Base-by-base conservation (phyloP, 345 rosid genomes). In the Salix brachista region DNA sequence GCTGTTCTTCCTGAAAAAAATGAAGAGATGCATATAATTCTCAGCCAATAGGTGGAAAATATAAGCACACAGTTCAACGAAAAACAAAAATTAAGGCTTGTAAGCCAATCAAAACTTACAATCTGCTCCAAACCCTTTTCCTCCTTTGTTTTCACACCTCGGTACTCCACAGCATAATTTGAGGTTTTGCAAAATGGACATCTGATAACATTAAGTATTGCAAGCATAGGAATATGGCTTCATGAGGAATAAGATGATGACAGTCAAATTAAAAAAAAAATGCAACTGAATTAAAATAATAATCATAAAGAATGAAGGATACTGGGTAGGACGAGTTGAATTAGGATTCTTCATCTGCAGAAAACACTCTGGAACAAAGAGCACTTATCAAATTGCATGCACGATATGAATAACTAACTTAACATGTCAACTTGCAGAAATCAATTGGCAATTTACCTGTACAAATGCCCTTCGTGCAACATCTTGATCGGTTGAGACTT, bases 281-380 rank as follows among this genome's bases (percentile, higher is more conserved):
- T 41, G 78, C 52, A 70, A 28, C 61, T 39, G 34, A 70, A 72
- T 21, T 41, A 16, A 71, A 50, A 32, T 41, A 41, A 41, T 2
- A 41, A 10, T 41, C 10, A 41, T 41, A 41, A 41, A 41, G 44
- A 41, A 41, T 16, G n/a, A 86, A 96, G 98, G 99, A 96, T 96
- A 96, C 99, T 94, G 98, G 4, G 96, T 94, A 82, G 98, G 98
- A 76, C 90, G 95, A 64, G 92, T 80, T 14, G 97, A 89, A 84
- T 89, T 91, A 30, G 97, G 98, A 90, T 89, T 91, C 87, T 96
- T 96, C 99, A 96, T 94, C 87, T 92, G 98, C 85, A 96, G 88
- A 86, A 96, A 96, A 84, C 99, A 96, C 87, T 96, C 99, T 96
- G 90, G 78, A 69, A 46, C 80, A 83, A 74, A 78, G 30, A 68